Evolutionary conservation across 1,139 yeast species (phyloP), one percentile per base, ranked within the genome.

Genomic region (Scheffersomyces titani): DNA sequence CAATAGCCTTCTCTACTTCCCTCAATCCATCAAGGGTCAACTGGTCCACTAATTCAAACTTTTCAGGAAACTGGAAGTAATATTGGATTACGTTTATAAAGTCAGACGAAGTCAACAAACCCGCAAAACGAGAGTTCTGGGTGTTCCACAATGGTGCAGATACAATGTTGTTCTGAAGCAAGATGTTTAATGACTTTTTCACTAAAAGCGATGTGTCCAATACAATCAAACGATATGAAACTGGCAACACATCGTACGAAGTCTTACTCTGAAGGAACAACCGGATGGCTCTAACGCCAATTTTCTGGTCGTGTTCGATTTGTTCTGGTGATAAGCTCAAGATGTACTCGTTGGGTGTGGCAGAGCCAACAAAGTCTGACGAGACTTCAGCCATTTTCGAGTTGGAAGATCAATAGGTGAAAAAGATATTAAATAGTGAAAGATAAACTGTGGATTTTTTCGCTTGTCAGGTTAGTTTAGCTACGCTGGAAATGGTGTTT

Each of bases 101-200:
- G 76, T 96, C 99, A 50, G 91, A 85, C 40, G 97, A 88, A 3
- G 98, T 94, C 69, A 96, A 79, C 61, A 96, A 82, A 3, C 99
- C 99, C 1, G 98, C 98, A 76, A 94, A 96, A 65, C 91, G 81
- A 20, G 97, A 89, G 5, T 90, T 88, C 68, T 89, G 85, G 58
- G 92, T 89, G 72, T 94, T 91, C 99, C 99, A 96, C 59, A 96
- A 79, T 3, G 99, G 99, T 2, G 99, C 99, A 52, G 96, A 89
- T 44, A 96, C 98, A 66, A 96, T 92, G 69, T 92, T 91, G 71
- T 96, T 96, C 70, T 96, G 99, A 55, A 94, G 79, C 61, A 96
- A 78, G 49, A 96, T 93, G 62, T 92, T 92, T 68, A 96, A 81
- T 9, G 98, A 91, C 69, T 94, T 92, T 73, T 94, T 94, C 51